phyloP scores from a whole-genome alignment of 2,329 filamentous ascomycete species.

The Elsinoe perseae region DNA sequence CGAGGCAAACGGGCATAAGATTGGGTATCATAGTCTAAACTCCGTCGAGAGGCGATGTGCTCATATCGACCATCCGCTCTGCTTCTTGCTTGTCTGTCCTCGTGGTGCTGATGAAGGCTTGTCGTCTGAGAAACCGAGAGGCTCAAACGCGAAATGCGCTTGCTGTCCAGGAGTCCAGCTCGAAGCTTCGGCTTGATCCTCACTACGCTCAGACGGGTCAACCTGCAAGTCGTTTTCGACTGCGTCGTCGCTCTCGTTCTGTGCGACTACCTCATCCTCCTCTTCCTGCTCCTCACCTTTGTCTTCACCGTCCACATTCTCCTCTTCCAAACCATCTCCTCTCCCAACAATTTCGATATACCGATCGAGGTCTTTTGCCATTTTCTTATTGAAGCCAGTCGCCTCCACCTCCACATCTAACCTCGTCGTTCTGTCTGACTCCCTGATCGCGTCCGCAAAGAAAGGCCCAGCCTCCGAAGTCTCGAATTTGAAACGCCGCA shows the following conservation, averaged over 20 bases:
- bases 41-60: not conserved
- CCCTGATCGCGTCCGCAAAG: constrained; percentile 75
- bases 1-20: not conserved
- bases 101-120: not conserved
- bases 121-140: constrained; percentile 5
- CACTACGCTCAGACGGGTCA: constrained; percentile 17
- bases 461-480: constrained; percentile 75
- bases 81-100: constrained; percentile 15
- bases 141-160: constrained; percentile 13
- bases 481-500: constrained; percentile 78
- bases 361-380: constrained; percentile 84
- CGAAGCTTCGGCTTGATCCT: not conserved
- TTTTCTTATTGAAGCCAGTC: constrained; percentile 92
- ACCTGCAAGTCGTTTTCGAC: constrained; percentile 15
- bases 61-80: constrained; percentile 16
- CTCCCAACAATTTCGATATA: constrained; percentile 70
- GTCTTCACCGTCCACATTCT: constrained; percentile 16
- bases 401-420: constrained; percentile 85
- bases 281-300: constrained; percentile 33
- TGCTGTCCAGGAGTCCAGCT: not conserved
- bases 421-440: constrained; percentile 58
- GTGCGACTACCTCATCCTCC: constrained; percentile 33
- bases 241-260: constrained; percentile 18
- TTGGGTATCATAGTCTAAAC: not conserved
- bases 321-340: constrained; percentile 39